Evolutionary conservation across 352 stramenopile species (phyloP).

Genomic region (Phytophthora kernoviae): DNA sequence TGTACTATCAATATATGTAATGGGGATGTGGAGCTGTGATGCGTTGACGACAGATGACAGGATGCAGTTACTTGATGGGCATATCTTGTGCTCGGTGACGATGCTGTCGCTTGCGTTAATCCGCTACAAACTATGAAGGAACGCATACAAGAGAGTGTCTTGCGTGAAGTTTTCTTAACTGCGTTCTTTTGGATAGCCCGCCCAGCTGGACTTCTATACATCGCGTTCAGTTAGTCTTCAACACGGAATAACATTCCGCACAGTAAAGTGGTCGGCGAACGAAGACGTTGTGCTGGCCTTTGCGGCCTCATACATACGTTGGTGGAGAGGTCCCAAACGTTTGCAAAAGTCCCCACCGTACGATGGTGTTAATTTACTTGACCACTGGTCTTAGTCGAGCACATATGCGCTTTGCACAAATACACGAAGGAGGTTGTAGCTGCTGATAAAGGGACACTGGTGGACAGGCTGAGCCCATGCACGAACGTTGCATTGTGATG

Average conservation of each 20-base stretch:
- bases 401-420: too few relatives aligned
- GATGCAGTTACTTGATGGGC: not conserved
- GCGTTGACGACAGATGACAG: not conserved
- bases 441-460: too few relatives aligned
- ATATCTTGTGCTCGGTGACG: not conserved
- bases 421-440: too few relatives aligned
- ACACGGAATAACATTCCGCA: slow-evolving; percentile 5
- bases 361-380: too few relatives aligned
- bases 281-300: slow-evolving; percentile 19
- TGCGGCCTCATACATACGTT: slow-evolving; percentile 13
- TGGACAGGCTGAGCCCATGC: not conserved
- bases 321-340: slow-evolving; percentile 3
- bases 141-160: too few relatives aligned
- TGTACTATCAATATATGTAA: not conserved
- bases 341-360: not conserved
- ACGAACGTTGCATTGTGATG: slow-evolving; percentile 18
- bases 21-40: not conserved
- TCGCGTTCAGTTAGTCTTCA: slow-evolving; percentile 6
- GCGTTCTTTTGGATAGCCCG: too few relatives aligned
- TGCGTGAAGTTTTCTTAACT: too few relatives aligned
- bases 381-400: not conserved
- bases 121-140: too few relatives aligned
- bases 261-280: slow-evolving; percentile 15
- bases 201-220: too few relatives aligned
- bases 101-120: not conserved